Evolutionary conservation across 1,284 basidiomycete species (phyloP), one percentile per base, ranked within the genome.

Genomic region (Singerocomus rubriflavus): DNA sequence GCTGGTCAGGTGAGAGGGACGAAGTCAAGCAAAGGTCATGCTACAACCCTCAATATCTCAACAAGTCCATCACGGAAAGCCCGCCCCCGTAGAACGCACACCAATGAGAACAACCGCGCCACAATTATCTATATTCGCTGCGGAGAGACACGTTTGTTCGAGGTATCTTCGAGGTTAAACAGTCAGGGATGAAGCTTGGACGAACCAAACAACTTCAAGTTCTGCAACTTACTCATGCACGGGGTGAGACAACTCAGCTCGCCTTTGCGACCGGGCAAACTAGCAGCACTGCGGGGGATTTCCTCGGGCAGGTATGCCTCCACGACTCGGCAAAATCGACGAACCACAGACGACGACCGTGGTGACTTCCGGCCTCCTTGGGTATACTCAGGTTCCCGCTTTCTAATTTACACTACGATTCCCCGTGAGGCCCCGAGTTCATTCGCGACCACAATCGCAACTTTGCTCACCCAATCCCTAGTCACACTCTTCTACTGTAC

Each of bases 281-380:
- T 31, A 40, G 32, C 42, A 40, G 26, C 38, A 6, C 30, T 16
- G 29, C 50, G 45, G 32, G 25, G 38, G 3, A 17, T 21, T 39
- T 25, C 38, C 14, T 44, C 33, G 17, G 34, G 36, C 47, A 65
- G 56, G 50, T 12, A 43, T 37, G 36, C 46, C 34, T 65, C 63
- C 26, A 62, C 61, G 34, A 38, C 53, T 39, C 55, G 16, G 27
- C 50, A 34, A 39, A 47, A 42, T 11, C 44, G 9, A 38, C 60
- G 14, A 21, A 45, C 30, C 10, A n/a, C 41, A 14, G 54, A 55
- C 32, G 54, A 68, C 46, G 51, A 66, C 13, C 42, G 16, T 36
- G 51, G 43, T 11, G 81, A 82, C 58, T 77, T 79, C 57, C 71
- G 81, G 44, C 78, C 80, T 32, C 71, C 77, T 39, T 82, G 81